Evolutionary conservation across 1,284 basidiomycete genomes (phyloP).

Genomic region (Psilocybe mexicana): DNA sequence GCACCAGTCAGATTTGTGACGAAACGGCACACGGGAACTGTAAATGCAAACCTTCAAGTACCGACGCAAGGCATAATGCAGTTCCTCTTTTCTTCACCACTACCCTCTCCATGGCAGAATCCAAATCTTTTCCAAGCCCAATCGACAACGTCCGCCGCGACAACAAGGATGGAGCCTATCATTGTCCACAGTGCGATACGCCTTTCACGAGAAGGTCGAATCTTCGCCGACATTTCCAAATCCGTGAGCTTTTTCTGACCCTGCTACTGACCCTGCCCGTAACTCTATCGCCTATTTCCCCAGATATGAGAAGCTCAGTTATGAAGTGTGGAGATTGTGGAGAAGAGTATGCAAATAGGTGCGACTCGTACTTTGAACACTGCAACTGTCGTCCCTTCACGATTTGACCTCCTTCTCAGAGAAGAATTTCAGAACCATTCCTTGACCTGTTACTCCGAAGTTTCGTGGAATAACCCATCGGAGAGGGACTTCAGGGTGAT

Average conservation of each 20-base stretch:
- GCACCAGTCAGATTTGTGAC: slow-evolving; percentile 13
- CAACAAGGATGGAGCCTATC: slow-evolving; percentile 31
- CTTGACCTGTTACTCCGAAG: slow-evolving; percentile 18
- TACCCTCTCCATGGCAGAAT: slow-evolving; percentile 18
- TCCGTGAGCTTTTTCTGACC: slow-evolving; percentile 26
- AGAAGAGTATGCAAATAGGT: slow-evolving; percentile 22
- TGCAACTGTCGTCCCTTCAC: not conserved
- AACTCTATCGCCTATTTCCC: slow-evolving; percentile 4
- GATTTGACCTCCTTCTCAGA: slow-evolving; percentile 9
- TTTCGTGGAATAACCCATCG: slow-evolving; percentile 13
- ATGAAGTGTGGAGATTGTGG: slow-evolving; percentile 28
- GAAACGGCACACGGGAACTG: slow-evolving; percentile 14
- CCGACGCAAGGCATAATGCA: slow-evolving; percentile 12
- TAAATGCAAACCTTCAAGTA: slow-evolving; percentile 20
- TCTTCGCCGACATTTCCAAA: slow-evolving; percentile 32
- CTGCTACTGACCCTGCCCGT: slow-evolving; percentile 5
- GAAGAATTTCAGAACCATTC: slow-evolving; percentile 22
- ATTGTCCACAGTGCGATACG: slow-evolving; percentile 33
- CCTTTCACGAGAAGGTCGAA: slow-evolving; percentile 35
- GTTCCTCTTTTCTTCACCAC: slow-evolving; percentile 14
- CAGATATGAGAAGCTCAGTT: slow-evolving; percentile 28
- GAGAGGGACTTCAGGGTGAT: slow-evolving; percentile 14
- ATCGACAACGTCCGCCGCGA: slow-evolving; percentile 32
- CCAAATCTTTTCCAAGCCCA: slow-evolving; percentile 19
- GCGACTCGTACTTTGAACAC: not conserved